Conservation (phyloP, 1,284 basidiomycete genomes). For the Irpex rosettiformis region DNA sequence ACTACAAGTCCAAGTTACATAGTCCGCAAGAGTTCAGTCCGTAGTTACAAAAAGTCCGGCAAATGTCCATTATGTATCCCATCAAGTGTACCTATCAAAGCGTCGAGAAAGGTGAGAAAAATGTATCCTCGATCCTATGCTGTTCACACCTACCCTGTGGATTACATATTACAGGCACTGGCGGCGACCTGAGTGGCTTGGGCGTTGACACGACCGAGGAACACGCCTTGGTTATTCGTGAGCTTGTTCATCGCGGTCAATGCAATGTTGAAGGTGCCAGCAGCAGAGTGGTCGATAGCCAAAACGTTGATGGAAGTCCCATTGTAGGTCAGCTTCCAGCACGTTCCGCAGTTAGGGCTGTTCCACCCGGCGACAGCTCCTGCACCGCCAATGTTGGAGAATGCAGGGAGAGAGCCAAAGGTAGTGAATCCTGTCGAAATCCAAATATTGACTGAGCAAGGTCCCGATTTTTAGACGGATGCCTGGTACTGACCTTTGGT, state of each 20-base stretch:
- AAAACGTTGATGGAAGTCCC: slow-evolving; percentile 36
- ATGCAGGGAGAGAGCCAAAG: slow-evolving; percentile 43
- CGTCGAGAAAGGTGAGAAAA: neutral
- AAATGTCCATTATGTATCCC: neutral
- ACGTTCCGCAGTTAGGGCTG: slow-evolving; percentile 42
- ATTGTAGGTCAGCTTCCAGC: slow-evolving; percentile 40
- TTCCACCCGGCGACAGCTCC: slow-evolving; percentile 38
- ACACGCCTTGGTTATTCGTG: slow-evolving; percentile 12
- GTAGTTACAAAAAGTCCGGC: neutral
- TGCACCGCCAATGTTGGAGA: slow-evolving; percentile 46
- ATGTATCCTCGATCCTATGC: neutral
- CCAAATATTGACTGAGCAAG: neutral
- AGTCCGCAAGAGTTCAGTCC: neutral
- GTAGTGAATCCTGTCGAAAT: slow-evolving; percentile 38
- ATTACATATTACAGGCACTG: slow-evolving; percentile 34
- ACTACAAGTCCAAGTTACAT: neutral
- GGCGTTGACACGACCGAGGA: slow-evolving; percentile 11
- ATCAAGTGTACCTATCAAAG: neutral
- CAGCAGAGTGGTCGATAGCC: slow-evolving; percentile 37
- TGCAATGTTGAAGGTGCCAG: slow-evolving; percentile 37
- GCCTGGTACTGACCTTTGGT: slow-evolving; percentile 33
- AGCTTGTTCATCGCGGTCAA: slow-evolving; percentile 39
- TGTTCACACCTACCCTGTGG: neutral
- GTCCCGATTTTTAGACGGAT: slow-evolving; percentile 31
- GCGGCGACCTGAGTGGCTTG: slow-evolving; percentile 27